phyloP scores from a whole-genome alignment of 768 basidiomycete genomes.

The Tricholoma hemisulphureum region DNA sequence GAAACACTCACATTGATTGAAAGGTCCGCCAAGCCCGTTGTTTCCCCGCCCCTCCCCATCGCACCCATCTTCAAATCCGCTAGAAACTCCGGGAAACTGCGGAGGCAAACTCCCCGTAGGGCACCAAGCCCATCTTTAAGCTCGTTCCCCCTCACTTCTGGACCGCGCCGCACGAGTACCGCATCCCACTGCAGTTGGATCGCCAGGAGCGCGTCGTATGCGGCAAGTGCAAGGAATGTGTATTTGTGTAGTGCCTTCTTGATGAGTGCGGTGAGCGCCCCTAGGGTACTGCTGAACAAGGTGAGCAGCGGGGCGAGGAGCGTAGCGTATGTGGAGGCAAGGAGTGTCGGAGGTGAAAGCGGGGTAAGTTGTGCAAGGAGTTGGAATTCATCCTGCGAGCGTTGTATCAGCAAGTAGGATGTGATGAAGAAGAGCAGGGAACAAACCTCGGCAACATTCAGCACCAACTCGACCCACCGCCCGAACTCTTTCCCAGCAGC shows the following conservation, averaged over 20 bases:
- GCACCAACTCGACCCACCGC: constrained; percentile 63
- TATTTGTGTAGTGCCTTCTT: constrained; percentile 78
- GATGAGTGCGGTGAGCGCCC: constrained; percentile 60
- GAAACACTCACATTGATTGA: constrained; percentile 45
- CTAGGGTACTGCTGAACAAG: constrained; percentile 65
- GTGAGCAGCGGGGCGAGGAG: constrained; percentile 64
- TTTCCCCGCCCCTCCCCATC: constrained; percentile 55
- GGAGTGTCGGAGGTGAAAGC: constrained; percentile 46
- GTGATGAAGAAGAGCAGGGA: not conserved
- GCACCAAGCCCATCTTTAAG: constrained; percentile 66
- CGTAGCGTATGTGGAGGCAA: constrained; percentile 58
- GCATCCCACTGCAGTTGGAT: constrained; percentile 68
- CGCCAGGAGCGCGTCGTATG: constrained; percentile 57
- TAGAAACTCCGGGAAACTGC: constrained; percentile 83
- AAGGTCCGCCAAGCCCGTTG: constrained; percentile 64
- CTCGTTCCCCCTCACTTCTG: constrained; percentile 54
- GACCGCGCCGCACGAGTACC: constrained; percentile 51
- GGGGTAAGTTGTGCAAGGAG: constrained; percentile 64
- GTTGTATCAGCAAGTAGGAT: not conserved
- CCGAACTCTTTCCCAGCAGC: constrained; percentile 69
- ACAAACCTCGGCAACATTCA: constrained; percentile 66
- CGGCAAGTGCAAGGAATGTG: constrained; percentile 74
- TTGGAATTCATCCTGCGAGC: constrained; percentile 60
- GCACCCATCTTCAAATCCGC: constrained; percentile 73
- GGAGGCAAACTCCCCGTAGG: constrained; percentile 65